Conservation (phyloP, 73 alveolate species). For the Paramecium sexaurelia region DNA sequence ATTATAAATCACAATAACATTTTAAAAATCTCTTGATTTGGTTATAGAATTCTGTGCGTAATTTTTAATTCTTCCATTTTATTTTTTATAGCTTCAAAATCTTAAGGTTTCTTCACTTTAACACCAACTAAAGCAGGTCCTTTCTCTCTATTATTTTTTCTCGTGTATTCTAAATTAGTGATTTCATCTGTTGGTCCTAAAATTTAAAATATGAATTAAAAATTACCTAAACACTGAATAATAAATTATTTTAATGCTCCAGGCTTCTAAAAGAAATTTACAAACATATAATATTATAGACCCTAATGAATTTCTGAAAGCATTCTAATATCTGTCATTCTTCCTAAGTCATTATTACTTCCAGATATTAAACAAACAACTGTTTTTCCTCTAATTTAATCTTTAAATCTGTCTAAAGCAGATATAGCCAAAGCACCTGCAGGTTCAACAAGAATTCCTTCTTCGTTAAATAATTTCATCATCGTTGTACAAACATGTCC, state of each 20-base stretch:
- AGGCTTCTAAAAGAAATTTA: slow-evolving; percentile 60
- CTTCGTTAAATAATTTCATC: slow-evolving; percentile 56
- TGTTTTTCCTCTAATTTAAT: slow-evolving; percentile 53
- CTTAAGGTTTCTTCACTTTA: slow-evolving; percentile 2
- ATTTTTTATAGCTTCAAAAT: slow-evolving; percentile 56
- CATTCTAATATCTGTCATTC: slow-evolving; percentile 64
- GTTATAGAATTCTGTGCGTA: slow-evolving; percentile 42
- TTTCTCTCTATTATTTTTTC: slow-evolving; percentile 58
- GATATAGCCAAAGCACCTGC: slow-evolving; percentile 65
- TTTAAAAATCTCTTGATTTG: slow-evolving; percentile 52
- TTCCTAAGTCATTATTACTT: slow-evolving; percentile 59
- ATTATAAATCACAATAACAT: slow-evolving; percentile 34
- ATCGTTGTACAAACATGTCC: slow-evolving; percentile 66
- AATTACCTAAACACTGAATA: slow-evolving; percentile 40
- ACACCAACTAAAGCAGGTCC: slow-evolving; percentile 67
- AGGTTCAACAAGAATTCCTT: slow-evolving; percentile 64
- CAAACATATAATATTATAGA: slow-evolving; percentile 58
- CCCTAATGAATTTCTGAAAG: slow-evolving; percentile 56
- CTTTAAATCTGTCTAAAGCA: slow-evolving; percentile 49
- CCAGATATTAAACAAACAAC: slow-evolving; percentile 65
- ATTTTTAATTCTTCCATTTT: slow-evolving; percentile 62
- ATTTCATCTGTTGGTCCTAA: slow-evolving; percentile 61
- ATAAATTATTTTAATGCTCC: slow-evolving; percentile 63
- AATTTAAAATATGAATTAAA: not conserved
- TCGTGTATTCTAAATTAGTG: slow-evolving; percentile 44